These are phyloP conservation scores for Orychophragmus violaceus DNA, from an alignment of 345 rosid species.

Conservation along the genomic window DNA sequence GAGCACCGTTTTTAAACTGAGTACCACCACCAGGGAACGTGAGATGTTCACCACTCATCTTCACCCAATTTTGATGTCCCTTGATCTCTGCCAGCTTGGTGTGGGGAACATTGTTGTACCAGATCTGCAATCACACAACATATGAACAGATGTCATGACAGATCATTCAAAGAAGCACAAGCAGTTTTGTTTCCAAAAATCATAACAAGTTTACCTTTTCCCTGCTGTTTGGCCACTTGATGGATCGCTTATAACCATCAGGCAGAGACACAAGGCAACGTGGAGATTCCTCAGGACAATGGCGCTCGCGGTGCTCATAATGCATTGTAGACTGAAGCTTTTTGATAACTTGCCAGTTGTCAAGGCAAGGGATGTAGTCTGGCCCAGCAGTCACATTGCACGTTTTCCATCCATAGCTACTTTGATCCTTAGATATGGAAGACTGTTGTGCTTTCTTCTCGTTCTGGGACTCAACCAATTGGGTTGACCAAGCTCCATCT, in stretches of 20 bases:
- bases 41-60: constrained; percentile 63
- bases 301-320: constrained; percentile 91
- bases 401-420: constrained; percentile 52
- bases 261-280: constrained; percentile 80
- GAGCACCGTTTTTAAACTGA: constrained; percentile 83
- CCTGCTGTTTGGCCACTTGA: constrained; percentile 89
- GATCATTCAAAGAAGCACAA: not conserved
- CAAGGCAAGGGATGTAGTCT: constrained; percentile 96
- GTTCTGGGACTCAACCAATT: constrained; percentile 63
- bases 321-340: constrained; percentile 62
- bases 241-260: constrained; percentile 59
- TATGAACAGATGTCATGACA: not conserved
- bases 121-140: constrained; percentile 16
- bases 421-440: constrained; percentile 24
- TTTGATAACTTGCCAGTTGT: constrained; percentile 66
- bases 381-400: constrained; percentile 87
- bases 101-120: constrained; percentile 68
- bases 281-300: constrained; percentile 80
- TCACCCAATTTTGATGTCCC: constrained; percentile 99
- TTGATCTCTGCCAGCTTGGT: constrained; percentile 73
- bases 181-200: not conserved
- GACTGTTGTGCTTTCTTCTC: constrained; percentile 63
- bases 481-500: constrained; percentile 61
- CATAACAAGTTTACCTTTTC: constrained; percentile 44
- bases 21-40: constrained; percentile 99